phyloP scores from a whole-genome alignment of 306 rosid genomes.

The Pyrus bretschneideri region DNA sequence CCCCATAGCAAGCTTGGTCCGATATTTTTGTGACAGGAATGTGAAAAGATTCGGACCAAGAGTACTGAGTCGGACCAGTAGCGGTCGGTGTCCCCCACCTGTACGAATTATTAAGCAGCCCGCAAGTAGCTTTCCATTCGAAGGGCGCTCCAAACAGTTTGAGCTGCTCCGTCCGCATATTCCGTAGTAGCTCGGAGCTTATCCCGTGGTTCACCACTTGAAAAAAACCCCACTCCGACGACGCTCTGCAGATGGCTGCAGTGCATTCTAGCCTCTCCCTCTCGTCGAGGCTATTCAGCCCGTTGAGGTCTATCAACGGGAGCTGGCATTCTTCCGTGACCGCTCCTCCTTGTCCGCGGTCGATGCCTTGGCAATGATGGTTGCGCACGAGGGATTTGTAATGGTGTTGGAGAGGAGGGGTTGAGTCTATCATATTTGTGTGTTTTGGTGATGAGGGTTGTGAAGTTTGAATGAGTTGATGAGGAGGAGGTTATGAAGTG shows the following conservation, averaged over 20 bases:
- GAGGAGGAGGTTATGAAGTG: conserved; percentile 12
- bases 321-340: conserved; percentile 55
- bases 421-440: conserved; percentile 36
- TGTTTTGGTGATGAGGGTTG: background rate
- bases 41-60: conserved; percentile 98
- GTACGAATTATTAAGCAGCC: conserved; percentile 63
- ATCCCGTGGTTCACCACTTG: conserved; percentile 84
- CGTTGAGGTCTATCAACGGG: conserved; percentile 71
- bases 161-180: conserved; percentile 62
- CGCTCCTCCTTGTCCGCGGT: conserved; percentile 8
- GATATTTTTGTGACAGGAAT: conserved; percentile 77
- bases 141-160: conserved; percentile 58
- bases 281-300: conserved; percentile 35
- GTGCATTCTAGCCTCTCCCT: conserved; percentile 43
- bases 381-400: conserved; percentile 42
- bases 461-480: background rate
- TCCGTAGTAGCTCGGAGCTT: conserved; percentile 40
- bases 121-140: conserved; percentile 47
- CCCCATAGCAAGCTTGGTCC: conserved; percentile 57
- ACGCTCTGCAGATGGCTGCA: conserved; percentile 54
- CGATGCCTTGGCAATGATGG: background rate
- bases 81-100: conserved; percentile 87
- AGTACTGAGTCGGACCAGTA: conserved; percentile 52
- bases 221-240: conserved; percentile 85
- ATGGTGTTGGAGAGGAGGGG: conserved; percentile 64